Conservation (phyloP, 2,329 filamentous ascomycete genomes). For the Hypomyces perniciosus region DNA sequence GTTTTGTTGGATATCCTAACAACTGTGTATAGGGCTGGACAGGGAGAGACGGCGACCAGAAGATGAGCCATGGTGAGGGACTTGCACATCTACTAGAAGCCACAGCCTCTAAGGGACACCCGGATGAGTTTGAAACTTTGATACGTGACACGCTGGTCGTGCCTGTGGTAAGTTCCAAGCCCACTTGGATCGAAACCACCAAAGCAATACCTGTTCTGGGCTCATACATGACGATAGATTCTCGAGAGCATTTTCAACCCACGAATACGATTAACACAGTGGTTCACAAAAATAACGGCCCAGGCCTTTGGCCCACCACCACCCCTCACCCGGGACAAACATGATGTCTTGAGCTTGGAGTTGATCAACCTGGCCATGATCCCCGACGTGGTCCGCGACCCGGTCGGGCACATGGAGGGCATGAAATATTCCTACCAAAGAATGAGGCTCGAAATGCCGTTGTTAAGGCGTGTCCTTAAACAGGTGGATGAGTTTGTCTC, state of each 20-base stretch:
- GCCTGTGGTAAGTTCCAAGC: constrained; percentile 23
- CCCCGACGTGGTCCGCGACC: constrained; percentile 17
- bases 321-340: neutral
- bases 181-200: neutral
- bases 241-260: constrained; percentile 28
- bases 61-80: constrained; percentile 26
- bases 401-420: constrained; percentile 13
- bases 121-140: constrained; percentile 22
- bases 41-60: constrained; percentile 19
- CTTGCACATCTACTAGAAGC: constrained; percentile 27
- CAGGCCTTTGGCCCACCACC: constrained; percentile 1
- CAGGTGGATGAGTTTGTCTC: neutral
- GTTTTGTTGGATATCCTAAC: neutral
- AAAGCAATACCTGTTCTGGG: neutral
- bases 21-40: constrained; percentile 24
- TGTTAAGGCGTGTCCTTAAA: constrained; percentile 1
- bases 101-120: constrained; percentile 19
- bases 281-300: constrained; percentile 13
- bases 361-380: constrained; percentile 15
- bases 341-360: constrained; percentile 8
- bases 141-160: constrained; percentile 27
- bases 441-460: constrained; percentile 14
- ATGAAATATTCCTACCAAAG: constrained; percentile 17
- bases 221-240: constrained; percentile 18
- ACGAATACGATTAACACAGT: constrained; percentile 19